Percentiles rank a stretch among this genome's conserved stretches.
Evolutionary conservation across 2,329 filamentous ascomycete genomes (phyloP).

Genomic region (Talaromyces piceae): DNA sequence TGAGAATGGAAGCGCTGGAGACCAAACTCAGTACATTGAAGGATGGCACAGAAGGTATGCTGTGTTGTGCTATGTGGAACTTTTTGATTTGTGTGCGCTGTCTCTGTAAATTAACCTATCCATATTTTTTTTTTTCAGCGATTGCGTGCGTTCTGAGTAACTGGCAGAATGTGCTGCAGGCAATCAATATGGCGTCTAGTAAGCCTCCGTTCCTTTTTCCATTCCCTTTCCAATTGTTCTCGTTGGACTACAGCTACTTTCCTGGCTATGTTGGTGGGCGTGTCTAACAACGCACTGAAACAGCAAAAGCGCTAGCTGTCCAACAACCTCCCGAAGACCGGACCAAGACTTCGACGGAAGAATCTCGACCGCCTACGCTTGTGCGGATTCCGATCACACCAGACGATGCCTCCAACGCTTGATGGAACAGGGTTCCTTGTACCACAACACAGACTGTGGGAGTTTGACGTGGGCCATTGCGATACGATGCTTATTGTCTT

Average conservation of each 20-base stretch:
- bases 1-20: slow-evolving; percentile 57
- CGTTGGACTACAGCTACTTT: too few relatives aligned
- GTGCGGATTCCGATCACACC: slow-evolving; percentile 35
- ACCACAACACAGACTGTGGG: background rate
- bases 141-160: slow-evolving; percentile 60
- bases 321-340: background rate
- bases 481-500: too few relatives aligned
- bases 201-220: slow-evolving; percentile 18
- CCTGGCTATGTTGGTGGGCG: background rate
- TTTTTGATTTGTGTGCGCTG: background rate
- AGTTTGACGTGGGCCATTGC: background rate
- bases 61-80: background rate
- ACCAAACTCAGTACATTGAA: slow-evolving; percentile 54
- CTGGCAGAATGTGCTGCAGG: slow-evolving; percentile 58
- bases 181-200: slow-evolving; percentile 59
- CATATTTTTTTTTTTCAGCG: slow-evolving; percentile 33
- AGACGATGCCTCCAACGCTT: slow-evolving; percentile 12
- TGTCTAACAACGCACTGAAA: background rate
- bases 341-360: background rate
- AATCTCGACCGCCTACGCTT: slow-evolving; percentile 32
- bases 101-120: background rate
- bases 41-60: slow-evolving; percentile 53
- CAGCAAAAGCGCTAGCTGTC: background rate
- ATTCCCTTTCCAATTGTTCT: background rate
- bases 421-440: background rate